Conservation (phyloP, 2,329 filamentous ascomycete species). For the Fusarium ambrosium region DNA sequence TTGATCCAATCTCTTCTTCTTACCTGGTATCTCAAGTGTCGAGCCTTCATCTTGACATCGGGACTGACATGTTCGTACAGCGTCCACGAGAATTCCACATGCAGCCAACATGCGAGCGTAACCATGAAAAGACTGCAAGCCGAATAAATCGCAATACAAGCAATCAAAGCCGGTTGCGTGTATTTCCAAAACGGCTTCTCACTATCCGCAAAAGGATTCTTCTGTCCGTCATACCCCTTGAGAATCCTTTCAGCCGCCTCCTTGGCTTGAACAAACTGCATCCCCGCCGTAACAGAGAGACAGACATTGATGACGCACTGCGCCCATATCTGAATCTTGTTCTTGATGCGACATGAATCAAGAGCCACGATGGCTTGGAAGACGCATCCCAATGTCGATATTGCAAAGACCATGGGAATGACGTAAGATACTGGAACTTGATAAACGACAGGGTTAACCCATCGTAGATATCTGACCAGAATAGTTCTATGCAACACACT, state of each 20-base stretch:
- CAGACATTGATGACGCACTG: conserved; percentile 3
- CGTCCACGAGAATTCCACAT: not conserved
- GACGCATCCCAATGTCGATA: not conserved
- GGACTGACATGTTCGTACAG: conserved; percentile 2
- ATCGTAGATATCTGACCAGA: not conserved
- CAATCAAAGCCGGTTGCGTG: not conserved
- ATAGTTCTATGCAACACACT: not conserved
- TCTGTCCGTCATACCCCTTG: not conserved
- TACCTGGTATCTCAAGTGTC: not conserved
- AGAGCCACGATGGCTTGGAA: not conserved
- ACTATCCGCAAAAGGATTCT: not conserved
- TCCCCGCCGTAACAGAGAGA: not conserved
- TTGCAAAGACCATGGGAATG: not conserved
- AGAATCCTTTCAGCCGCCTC: not conserved
- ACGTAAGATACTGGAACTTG: not conserved
- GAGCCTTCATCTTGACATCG: not conserved
- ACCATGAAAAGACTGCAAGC: not conserved
- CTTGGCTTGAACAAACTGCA: not conserved
- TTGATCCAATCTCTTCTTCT: not conserved
- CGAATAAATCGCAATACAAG: not conserved
- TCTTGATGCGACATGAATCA: not conserved
- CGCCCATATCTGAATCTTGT: conserved; percentile 1
- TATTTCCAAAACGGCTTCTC: not conserved
- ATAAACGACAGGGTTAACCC: conserved; percentile 1
- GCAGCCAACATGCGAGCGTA: not conserved